Base-by-base conservation (phyloP, 352 stramenopile genomes). In the Pythium aphanidermatum region DNA sequence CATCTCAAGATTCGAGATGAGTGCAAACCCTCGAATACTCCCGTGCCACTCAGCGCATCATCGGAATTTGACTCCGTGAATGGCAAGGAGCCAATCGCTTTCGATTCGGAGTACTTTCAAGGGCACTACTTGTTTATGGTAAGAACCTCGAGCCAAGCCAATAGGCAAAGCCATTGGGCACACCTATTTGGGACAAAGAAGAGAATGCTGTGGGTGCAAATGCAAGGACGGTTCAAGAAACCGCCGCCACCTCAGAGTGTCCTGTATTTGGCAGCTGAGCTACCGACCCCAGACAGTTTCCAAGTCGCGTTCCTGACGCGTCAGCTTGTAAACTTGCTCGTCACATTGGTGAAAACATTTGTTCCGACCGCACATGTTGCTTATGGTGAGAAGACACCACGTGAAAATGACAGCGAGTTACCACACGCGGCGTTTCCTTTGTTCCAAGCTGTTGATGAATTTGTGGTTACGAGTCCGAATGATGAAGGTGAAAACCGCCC, bases 211-310 rank as follows among this genome's bases (percentile, higher is more conserved):
- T 71, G 65, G 50, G 51, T 91, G 19, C 75, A 86, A 26, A 35
- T 88, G 0, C 75, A 91, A 39, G 78, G 75, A 2, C 58, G 50
- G 10, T 86, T 91, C 49, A 86, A 70, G 46, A 55, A 58, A 12
- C 39, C 51, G 0, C 56, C 70, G 1, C 55, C 68, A 5, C 34
- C 44, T 0, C 56, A 51, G 2, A 51, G 45, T n/a, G 59, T 64
- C 24, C 10, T 83, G 13, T 83, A 72, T 19, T 29, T 91, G 23
- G 73, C 74, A 11, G 53, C 65, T 7, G 73, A 86, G 34, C 46
- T 88, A 13, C 62, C 66, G 3, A 26, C 19, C 3, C 25, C 58
- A 3, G 59, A 58, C 1, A 46, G 54, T 0, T 55, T 71, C 4
- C 34, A 47, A 3, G 28, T 74, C 0, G 57, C 58, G 8, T 70